A percentile compares a stretch with the other conserved stretches of the same genome.
Conservation (phyloP, 1,284 basidiomycete genomes). For the Pseudozyma pruni region DNA sequence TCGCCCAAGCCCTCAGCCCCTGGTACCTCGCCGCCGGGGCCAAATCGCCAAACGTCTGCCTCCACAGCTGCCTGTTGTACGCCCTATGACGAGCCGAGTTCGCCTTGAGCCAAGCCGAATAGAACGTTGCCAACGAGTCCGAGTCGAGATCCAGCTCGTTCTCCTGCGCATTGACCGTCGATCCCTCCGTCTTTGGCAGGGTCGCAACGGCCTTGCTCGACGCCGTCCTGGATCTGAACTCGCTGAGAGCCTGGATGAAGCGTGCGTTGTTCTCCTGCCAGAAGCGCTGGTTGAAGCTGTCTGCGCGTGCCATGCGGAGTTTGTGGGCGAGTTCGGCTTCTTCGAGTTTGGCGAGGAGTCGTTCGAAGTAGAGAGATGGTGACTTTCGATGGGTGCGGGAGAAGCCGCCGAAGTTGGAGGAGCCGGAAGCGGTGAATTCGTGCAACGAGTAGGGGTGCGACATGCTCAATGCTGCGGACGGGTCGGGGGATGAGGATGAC, state of each 20-base stretch:
- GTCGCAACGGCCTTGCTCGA: constrained; percentile 43
- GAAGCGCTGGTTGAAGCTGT: constrained; percentile 65
- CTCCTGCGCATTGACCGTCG: constrained; percentile 1
- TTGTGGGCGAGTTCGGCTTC: constrained; percentile 59
- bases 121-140: constrained; percentile 57
- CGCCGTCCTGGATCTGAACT: constrained; percentile 37
- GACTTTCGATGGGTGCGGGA: constrained; percentile 6
- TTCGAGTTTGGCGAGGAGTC: constrained; percentile 49
- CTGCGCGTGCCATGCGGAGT: constrained; percentile 51
- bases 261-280: constrained; percentile 65
- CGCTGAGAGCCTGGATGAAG: constrained; percentile 53
- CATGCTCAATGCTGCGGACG: constrained; percentile 19
- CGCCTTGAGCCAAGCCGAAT: constrained; percentile 61
- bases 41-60: constrained; percentile 49
- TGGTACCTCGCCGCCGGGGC: constrained; percentile 46
- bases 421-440: constrained; percentile 51
- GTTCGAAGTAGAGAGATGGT: constrained; percentile 49
- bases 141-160: constrained; percentile 35
- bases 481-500: constrained; percentile 2
- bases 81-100: constrained; percentile 55
- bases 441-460: constrained; percentile 63
- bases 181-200: background rate
- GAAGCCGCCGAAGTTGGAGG: constrained; percentile 5
- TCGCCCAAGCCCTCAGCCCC: constrained; percentile 35
- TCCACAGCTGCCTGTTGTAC: constrained; percentile 62